Evolutionary conservation across 1,284 basidiomycete genomes (phyloP), one percentile per base, ranked within the genome.

Genomic region (Lentinula novae-zelandiae): DNA sequence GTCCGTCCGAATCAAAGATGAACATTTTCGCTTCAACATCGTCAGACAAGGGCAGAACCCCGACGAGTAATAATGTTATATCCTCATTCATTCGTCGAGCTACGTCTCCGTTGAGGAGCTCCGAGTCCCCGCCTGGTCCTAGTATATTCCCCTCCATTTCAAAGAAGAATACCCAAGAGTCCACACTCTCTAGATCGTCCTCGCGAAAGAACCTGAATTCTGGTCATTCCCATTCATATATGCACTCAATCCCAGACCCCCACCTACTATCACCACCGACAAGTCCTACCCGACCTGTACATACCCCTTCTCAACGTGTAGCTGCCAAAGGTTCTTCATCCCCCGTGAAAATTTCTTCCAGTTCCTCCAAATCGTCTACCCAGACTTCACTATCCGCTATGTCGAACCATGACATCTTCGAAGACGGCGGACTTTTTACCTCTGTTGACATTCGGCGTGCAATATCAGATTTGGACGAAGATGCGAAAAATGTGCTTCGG

Each of bases 391-490:
- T 50, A 38, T 12, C 53, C 20, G 53, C 53, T 9, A 17, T 57
- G 33, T 46, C 71, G 1, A 64, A 66, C n/a, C 66, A 63, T 55
- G 76, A 78, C 44, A 71, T 78, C 38, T 76, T 75, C 50, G 76
- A 79, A 61, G 82, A 84, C 62, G 79, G 80, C 13, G 74, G 76
- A 31, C 72, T 82, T 50, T 76, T 78, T 61, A 80, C 84, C 3
- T 73, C 80, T 44, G 77, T 78, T 57, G 82, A 86, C 44, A 83
- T 92, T 58, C 82, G 82, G 48, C 73, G 75, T 31, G 85, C 86
- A 61, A 87, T 92, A 58, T 76, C 79, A 59, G 70, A 75, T 2
- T 81, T 88, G 53, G 87, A 91, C 67, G 79, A 81, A 27, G 89
- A 92, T 68, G 82, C 82, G 20, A 74, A 78, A 46, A 76, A 83